A percentile compares a stretch with the other conserved stretches of the same genome.
phyloP scores from a whole-genome alignment of 495 filamentous ascomycete species.

The Trichoderma asperelloides region DNA sequence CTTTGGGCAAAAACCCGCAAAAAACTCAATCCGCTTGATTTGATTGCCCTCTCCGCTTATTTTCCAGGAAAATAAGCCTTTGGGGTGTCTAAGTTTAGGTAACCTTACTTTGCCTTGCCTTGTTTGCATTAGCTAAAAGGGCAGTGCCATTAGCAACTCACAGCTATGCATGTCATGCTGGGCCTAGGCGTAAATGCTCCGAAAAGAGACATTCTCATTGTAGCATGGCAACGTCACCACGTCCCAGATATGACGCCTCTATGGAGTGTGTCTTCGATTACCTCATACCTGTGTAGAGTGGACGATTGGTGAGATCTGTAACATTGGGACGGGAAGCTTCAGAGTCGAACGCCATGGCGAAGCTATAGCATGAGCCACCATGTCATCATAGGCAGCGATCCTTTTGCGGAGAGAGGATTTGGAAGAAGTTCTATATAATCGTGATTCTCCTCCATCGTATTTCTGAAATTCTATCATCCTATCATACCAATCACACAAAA shows the following conservation, averaged over 20 bases:
- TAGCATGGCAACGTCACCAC: not conserved
- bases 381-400: slow-evolving; percentile 2
- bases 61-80: too few relatives aligned
- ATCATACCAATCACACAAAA: not conserved
- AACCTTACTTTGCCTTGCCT: too few relatives aligned
- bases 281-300: not conserved
- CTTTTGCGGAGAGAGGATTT: not conserved
- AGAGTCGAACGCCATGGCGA: not conserved
- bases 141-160: too few relatives aligned
- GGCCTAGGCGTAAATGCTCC: too few relatives aligned
- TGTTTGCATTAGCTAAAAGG: too few relatives aligned
- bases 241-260: not conserved
- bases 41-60: not conserved
- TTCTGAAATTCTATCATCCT: not conserved
- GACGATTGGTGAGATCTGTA: not conserved
- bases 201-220: too few relatives aligned
- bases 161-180: too few relatives aligned
- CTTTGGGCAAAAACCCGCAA: too few relatives aligned
- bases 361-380: not conserved
- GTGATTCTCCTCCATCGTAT: not conserved
- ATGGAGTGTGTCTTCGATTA: not conserved
- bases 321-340: not conserved
- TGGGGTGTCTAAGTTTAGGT: too few relatives aligned
- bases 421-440: not conserved
- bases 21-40: not conserved